Evolutionary conservation across 495 filamentous ascomycete species (phyloP).

Genomic region (Neurospora hispaniola): DNA sequence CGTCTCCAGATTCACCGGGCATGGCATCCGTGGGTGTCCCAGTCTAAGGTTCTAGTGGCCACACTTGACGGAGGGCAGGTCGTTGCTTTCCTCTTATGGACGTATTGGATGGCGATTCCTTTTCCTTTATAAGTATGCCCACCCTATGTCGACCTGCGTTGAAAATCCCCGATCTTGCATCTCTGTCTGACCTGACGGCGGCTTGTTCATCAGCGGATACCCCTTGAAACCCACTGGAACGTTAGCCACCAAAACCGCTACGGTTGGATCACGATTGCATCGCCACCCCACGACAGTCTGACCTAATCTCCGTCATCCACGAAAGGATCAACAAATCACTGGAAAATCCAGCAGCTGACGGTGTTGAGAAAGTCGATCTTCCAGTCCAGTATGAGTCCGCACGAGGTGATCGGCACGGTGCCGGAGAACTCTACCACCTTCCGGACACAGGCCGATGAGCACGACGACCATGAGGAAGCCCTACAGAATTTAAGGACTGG

Average conservation of each 20-base stretch:
- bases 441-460: slow-evolving; percentile 6
- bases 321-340: neutral
- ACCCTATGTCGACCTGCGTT: neutral
- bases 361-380: no score
- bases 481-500: slow-evolving; percentile 1
- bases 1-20: neutral
- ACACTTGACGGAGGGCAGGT: no score
- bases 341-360: neutral
- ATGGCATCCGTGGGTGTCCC: neutral
- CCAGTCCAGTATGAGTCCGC: neutral
- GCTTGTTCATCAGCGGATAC: neutral
- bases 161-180: neutral
- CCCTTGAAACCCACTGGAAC: neutral
- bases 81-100: neutral
- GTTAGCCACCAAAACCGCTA: neutral
- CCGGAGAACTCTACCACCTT: neutral
- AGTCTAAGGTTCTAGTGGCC: no score
- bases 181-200: neutral
- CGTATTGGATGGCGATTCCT: neutral
- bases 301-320: neutral
- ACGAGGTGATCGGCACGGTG: neutral
- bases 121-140: neutral
- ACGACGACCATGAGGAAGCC: slow-evolving; percentile 1
- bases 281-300: neutral
- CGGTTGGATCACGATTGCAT: neutral